Evolutionary conservation across 306 rosid genomes (phyloP), one percentile per base, ranked within the genome.

Genomic region (Mimosa bimucronata): DNA sequence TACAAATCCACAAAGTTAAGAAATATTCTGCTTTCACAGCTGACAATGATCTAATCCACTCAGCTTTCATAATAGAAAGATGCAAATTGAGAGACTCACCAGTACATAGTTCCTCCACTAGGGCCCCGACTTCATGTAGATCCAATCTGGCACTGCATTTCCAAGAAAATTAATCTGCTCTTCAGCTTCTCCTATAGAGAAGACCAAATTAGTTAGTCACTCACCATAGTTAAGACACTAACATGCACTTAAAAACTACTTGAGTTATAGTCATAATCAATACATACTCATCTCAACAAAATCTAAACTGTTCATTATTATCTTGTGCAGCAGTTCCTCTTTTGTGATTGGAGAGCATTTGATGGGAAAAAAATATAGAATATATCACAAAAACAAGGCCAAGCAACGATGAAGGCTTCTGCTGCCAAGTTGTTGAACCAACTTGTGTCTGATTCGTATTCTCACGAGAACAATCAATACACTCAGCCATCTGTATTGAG

Each of bases 91-190:
- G 55, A 77, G 25, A 88, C 86, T 40, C 67, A 90, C 95, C 76
- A 61, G 87, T 89, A 89, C 83, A 88, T 84, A 37, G 75, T 67
- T 78, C 86, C 91, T 75, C 93, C 93, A 44, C 82, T 65, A 31
- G 88, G 37, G 79, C n/a, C 76, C 72, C 72, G 66, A 61, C 86
- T 88, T 86, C 80, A 67, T 90, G 84, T 66, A 79, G 64, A 92
- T 82, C 95, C 95, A 90, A 66, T 85, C n/a, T n/a, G n/a, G n/a
- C n/a, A n/a, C n/a, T n/a, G n/a, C n/a, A n/a, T n/a, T n/a, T n/a
- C n/a, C n/a, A n/a, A n/a, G n/a, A n/a, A n/a, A n/a, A n/a, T n/a
- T n/a, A n/a, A n/a, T n/a, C n/a, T n/a, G n/a, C n/a, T n/a, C n/a
- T n/a, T n/a, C n/a, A n/a, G n/a, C n/a, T n/a, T n/a, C n/a, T n/a